Evolutionary conservation across 805 yeast species (phyloP), one percentile per base, ranked within the genome.

Genomic region (Grigorovia yakushimaensis): DNA sequence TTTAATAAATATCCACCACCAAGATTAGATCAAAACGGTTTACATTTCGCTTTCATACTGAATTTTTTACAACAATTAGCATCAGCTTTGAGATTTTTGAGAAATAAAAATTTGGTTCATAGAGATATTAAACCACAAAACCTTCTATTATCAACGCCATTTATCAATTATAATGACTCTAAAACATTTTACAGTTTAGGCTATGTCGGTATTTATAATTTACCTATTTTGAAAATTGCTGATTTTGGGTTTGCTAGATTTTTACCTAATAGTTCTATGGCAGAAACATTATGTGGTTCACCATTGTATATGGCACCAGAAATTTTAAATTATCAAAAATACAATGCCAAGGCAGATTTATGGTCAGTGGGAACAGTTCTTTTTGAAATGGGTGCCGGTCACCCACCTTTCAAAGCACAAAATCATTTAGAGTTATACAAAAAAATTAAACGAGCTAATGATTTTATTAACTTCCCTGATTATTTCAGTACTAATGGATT

Each of bases 281-380:
- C 98, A 1, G 98, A 93, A 62, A 93, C 98, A 1, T 71, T 93
- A 54, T 93, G 98, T 73, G 98, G 98, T 1, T 87, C 96, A 10
- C 98, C 98, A 3, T 74, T 93, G 41, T 93, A 93, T 67, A 93
- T 93, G 98, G 98, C 98, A 0, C 98, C 98, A 0, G 98, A 93
- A 67, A 93, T 93, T 43, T 71, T 93, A 56, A 74, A 95, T 52
- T 89, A 87, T 60, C 97, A 93, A 63, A 93, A 88, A 66, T 93
- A 93, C 68, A 88, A 89, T 56, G 98, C 98, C 5, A 89, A 88
- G 63, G 98, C 97, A 0, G 98, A 93, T 62, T 68, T 93, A 53
- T 93, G 98, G 98, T 88, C 97, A 6, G 96, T 91, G 4, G 98
- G 98, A 3, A 94, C 98, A 1, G 98, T 93, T 1, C 69, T 89